A percentile compares a stretch with the other conserved stretches of the same genome.
These are phyloP conservation scores for Bombardia bombarda DNA, from an alignment of 495 filamentous ascomycete species.

Conservation along the genomic window DNA sequence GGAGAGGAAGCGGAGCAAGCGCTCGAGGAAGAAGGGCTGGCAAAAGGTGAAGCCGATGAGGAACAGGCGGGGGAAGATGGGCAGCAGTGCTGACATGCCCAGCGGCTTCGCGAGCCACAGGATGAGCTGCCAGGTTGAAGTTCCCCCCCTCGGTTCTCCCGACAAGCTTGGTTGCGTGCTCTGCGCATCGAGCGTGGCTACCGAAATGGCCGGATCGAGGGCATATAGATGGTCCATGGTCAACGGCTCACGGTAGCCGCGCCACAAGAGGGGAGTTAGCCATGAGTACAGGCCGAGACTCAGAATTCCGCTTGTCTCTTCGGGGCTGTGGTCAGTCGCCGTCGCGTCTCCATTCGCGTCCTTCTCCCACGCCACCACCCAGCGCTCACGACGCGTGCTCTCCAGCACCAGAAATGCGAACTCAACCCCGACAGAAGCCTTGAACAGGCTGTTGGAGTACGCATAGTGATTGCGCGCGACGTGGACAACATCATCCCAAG, in stretches of 20 bases:
- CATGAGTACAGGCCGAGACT: slow-evolving; percentile 15
- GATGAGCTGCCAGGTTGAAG: too few species aligned
- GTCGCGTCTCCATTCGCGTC: too few species aligned
- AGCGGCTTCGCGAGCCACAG: background rate
- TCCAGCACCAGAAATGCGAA: slow-evolving; percentile 41
- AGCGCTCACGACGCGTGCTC: too few species aligned
- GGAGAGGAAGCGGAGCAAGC: slow-evolving; percentile 1
- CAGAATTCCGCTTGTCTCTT: slow-evolving; percentile 49
- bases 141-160: background rate
- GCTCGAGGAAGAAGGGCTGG: slow-evolving; percentile 10
- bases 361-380: too few species aligned
- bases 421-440: slow-evolving; percentile 37
- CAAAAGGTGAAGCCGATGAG: slow-evolving; percentile 5
- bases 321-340: slow-evolving; percentile 38
- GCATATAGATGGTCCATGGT: slow-evolving; percentile 14
- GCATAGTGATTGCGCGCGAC: too few species aligned
- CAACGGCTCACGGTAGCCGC: slow-evolving; percentile 12
- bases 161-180: too few species aligned
- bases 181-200: background rate
- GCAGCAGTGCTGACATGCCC: slow-evolving; percentile 23
- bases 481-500: background rate
- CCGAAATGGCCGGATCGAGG: slow-evolving; percentile 3
- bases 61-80: slow-evolving; percentile 23
- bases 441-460: slow-evolving; percentile 36
- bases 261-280: slow-evolving; percentile 16